Evolutionary conservation across 2,329 filamentous ascomycete species (phyloP), one percentile per base, ranked within the genome.

Genomic region (Claviceps spartinae): DNA sequence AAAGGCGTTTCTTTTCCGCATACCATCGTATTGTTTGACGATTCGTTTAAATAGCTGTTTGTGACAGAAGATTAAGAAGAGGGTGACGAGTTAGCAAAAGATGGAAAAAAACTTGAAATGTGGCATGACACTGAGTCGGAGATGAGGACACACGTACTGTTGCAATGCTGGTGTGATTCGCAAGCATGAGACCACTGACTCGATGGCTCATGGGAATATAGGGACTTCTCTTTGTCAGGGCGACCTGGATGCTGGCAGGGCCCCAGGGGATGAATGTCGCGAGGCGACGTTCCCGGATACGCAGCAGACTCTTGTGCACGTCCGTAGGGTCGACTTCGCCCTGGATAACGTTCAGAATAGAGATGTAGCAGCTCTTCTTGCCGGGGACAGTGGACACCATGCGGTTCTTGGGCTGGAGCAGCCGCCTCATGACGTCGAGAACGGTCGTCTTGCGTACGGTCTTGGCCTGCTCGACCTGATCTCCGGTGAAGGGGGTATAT

Each of bases 221-320:
- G 1, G 94, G 94, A 43, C 90, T 96, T 63, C 94, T 88, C 73
- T 95, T 95, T 2, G 93, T 96, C 56, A 98, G 71, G 3, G 93
- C 94, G 13, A 98, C 93, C 69, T 98, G 93, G 58, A 98, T 98
- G 63, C 88, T 95, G 30, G 93, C 93, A 1, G 93, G 93, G 0
- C 93, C 93, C 93, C 93, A 98, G 9, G 94, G 93, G 57, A 98
- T 98, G 64, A 98, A 98, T 0, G 88, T 94, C 9, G 93, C 94
- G 51, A 98, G 78, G 54, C 88, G 83, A 48, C 93, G 85, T 73
- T 98, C 93, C 48, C 93, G 85, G 63, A 98, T 98, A 58, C 93
- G 87, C 54, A 98, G 81, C 53, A 98, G 75, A 58, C 91, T 97
- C 78, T 98, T 98, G 75, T 98, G 93, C 52, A 98, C 88, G 69